Evolutionary conservation across 2,329 filamentous ascomycete genomes (phyloP).

Genomic region (Penicillium frequentans): DNA sequence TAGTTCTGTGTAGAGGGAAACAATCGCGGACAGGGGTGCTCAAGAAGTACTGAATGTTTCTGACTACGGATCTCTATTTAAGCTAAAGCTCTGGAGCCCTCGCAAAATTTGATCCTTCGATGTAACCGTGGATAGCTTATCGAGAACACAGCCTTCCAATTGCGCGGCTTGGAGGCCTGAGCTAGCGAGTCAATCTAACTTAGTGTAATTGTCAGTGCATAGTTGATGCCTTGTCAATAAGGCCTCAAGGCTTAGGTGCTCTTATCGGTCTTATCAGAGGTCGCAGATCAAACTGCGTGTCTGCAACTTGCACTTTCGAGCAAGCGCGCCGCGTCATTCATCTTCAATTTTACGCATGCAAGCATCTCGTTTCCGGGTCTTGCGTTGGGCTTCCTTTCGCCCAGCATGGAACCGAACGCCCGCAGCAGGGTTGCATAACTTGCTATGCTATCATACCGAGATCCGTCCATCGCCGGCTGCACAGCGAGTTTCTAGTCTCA

Average conservation of each 20-base stretch:
- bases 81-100: background rate
- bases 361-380: slow-evolving; percentile 17
- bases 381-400: slow-evolving; percentile 29
- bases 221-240: background rate
- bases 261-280: slow-evolving; percentile 1
- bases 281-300: background rate
- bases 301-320: background rate
- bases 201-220: background rate
- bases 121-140: background rate
- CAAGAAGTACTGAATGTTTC: background rate
- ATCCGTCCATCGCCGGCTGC: slow-evolving; percentile 2
- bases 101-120: background rate
- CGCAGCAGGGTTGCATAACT: slow-evolving; percentile 6
- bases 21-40: no score
- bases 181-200: background rate
- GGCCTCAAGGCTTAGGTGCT: background rate
- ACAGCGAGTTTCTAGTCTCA: background rate
- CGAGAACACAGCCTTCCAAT: background rate
- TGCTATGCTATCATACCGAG: slow-evolving; percentile 11
- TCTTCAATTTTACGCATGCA: slow-evolving; percentile 31
- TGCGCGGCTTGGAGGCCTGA: background rate
- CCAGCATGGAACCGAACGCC: slow-evolving; percentile 21
- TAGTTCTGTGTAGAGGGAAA: background rate
- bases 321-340: background rate
- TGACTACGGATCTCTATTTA: background rate